Base-by-base conservation (phyloP, 495 filamentous ascomycete genomes). In the Staphylotrichum tortipilum region DNA sequence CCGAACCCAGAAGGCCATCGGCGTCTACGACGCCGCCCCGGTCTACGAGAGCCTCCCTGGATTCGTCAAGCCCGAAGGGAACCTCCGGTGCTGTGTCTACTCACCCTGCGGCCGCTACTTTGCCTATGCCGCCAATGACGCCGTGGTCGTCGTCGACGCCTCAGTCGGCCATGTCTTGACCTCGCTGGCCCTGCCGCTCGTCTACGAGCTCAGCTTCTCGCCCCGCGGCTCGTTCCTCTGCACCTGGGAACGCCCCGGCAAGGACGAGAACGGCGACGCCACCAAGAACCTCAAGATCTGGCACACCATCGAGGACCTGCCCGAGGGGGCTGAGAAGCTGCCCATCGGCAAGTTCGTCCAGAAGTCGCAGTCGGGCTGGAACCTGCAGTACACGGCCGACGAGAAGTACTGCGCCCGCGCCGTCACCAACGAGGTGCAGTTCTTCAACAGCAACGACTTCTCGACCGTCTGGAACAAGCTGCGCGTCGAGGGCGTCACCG, bases 281-380 rank as follows among this genome's bases (percentile, higher is more conserved):
- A 79, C 79, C 40, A 95, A 95, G 79, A 98, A 98, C 65, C 73
- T 97, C 50, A 97, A 96, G 75, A 83, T 98, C 56, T 98, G 94
- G 94, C 79, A 80, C 61, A 86, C 85, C 29, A 65, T 85, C 44
- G 83, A 81, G 55, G 75, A 79, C 2, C 49, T 71, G 6, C 58
- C 62, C 30, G 73, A 73, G 11, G 76, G 68, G 42, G 69, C 61
- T 38, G 83, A 88, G 58, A 81, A 85, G 58, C 69, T 79, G 59
- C 78, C 88, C n/a, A 78, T 95, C 29, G 89, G 89, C 50, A 73
- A 78, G 54, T 98, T 89, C 61, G 92, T 98, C 56, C 91, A 98
- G 68, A 95, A 95, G 71, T 85, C 80, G 47, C 86, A 90, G 72
- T 89, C 86, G 15, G 88, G 89, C 62, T 98, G 91, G 92, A 96